Evolutionary conservation across 2,329 filamentous ascomycete species (phyloP).

Genomic region (Phialemoniopsis sp.): DNA sequence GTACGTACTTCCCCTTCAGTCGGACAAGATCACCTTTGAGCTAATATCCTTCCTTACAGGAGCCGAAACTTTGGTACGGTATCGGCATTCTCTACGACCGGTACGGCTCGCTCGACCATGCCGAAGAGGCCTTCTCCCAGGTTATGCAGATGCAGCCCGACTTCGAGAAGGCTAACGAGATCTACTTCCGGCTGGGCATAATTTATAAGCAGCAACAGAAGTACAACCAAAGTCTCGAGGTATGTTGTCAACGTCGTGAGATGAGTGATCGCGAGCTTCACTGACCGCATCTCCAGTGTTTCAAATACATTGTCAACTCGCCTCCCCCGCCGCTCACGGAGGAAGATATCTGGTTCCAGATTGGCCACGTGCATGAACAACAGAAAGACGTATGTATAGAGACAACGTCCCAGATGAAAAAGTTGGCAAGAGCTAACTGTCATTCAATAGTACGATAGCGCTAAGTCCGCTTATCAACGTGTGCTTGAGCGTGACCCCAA

Average conservation of each 20-base stretch:
- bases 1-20: slow-evolving; percentile 38
- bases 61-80: slow-evolving; percentile 97
- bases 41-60: slow-evolving; percentile 41
- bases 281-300: slow-evolving; percentile 61
- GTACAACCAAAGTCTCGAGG: slow-evolving; percentile 86
- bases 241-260: slow-evolving; percentile 34
- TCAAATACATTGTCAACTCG: slow-evolving; percentile 94
- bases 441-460: slow-evolving; percentile 76
- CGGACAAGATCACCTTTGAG: not conserved
- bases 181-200: slow-evolving; percentile 98
- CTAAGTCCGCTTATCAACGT: slow-evolving; percentile 86
- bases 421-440: slow-evolving; percentile 6
- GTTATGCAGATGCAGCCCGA: slow-evolving; percentile 98
- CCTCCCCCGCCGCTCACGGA: slow-evolving; percentile 90
- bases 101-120: slow-evolving; percentile 94
- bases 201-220: slow-evolving; percentile 99
- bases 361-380: slow-evolving; percentile 97
- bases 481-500: slow-evolving; percentile 93
- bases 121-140: slow-evolving; percentile 95
- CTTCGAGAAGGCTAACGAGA: slow-evolving; percentile 98
- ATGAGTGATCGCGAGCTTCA: slow-evolving; percentile 1
- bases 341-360: slow-evolving; percentile 99
- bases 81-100: slow-evolving; percentile 97
- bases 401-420: not conserved
- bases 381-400: slow-evolving; percentile 82